Conservation (phyloP, 352 stramenopile genomes). For the Thraustochytrium sp. region DNA sequence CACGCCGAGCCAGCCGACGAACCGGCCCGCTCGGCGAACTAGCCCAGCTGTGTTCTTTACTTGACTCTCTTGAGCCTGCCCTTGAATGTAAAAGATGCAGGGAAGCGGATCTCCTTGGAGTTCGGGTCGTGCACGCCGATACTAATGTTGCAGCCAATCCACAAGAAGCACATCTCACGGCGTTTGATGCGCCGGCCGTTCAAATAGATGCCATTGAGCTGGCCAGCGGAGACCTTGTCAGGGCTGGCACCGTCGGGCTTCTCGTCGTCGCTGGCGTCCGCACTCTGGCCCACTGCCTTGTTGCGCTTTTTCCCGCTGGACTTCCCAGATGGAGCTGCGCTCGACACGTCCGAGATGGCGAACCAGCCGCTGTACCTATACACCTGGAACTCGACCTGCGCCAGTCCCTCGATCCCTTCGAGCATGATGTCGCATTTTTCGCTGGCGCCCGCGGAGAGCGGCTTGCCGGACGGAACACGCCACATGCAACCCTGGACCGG, state of each 20-base stretch:
- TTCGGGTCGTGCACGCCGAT: not conserved
- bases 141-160: not conserved
- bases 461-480: not conserved
- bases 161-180: constrained; percentile 4
- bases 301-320: too few relatives aligned
- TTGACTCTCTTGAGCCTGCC: not conserved
- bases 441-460: not conserved
- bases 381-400: not conserved
- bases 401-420: not conserved
- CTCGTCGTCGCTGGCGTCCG: too few relatives aligned
- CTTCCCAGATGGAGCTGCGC: too few relatives aligned
- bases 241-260: too few relatives aligned
- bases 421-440: not conserved
- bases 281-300: too few relatives aligned
- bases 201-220: not conserved
- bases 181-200: not conserved
- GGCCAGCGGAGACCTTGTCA: too few relatives aligned
- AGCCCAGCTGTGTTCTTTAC: too few relatives aligned
- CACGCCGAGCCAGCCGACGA: too few relatives aligned
- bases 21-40: too few relatives aligned
- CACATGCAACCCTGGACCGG: not conserved
- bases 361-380: constrained; percentile 10
- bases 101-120: not conserved
- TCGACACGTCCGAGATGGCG: constrained; percentile 1
- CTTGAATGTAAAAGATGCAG: not conserved